Evolutionary conservation across 257 asterid species (phyloP), one percentile per base, ranked within the genome.

Genomic region (Nicotiana paniculata): DNA sequence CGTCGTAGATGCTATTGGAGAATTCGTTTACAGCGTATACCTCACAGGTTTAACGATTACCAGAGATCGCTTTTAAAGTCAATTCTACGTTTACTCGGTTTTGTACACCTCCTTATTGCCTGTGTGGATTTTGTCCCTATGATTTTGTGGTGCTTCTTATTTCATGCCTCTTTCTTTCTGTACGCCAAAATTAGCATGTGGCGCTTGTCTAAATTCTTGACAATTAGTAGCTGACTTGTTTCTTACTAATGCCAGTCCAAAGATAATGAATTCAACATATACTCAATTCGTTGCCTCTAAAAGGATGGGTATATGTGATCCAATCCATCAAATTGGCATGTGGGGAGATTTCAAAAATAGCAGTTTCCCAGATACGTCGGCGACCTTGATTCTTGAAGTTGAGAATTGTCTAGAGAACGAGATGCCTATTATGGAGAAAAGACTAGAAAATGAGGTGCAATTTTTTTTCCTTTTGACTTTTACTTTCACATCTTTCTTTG

Each of bases 271-370:
- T 86, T 75, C 97, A 10, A 66, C 95, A 51, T 87, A 95, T 9
- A 89, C 94, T 1, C 94, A 91, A 57, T 95, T 93, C 85, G 91
- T 92, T 67, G 94, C 98, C 51, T 82, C 96, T 5, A 86, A 95
- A 68, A 87, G 96, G 83, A 93, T 95, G 97, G 97, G 95, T 54
- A 76, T 93, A 70, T 95, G 88, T 32, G 98, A 95, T 39, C 92
- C 97, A 1, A 84, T 90, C 62, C 95, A 89, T 77, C 98, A 89
- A 75, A 82, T 93, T 85, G 86, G 86, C 75, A 90, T 88, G 93
- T 95, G 99, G 98, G 92, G 83, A 54, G 98, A 93, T 76, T 95
- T 92, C 82, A 90, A 88, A 87, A 92, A 84, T 28, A 84, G 83
- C 87, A 89, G 88, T 57, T 91, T 83, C 85, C 78, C 88, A 32